Base-by-base conservation (phyloP, 192 early-diverging fungal genomes). In the Obelidium mucronatum region DNA sequence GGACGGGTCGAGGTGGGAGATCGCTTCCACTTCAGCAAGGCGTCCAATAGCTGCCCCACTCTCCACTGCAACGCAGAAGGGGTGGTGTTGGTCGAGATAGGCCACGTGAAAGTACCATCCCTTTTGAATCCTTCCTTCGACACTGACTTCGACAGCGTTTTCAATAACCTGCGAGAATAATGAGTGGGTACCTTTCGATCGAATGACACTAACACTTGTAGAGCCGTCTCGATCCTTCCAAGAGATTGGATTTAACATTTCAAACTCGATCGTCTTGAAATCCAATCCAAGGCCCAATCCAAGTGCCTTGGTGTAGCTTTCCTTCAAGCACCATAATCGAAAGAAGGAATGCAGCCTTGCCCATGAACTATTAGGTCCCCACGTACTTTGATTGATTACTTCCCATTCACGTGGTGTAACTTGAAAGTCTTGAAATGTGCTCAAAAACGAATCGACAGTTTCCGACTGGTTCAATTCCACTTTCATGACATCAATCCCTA, bases 241-340 rank as follows among this genome's bases (percentile, higher is more conserved):
- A 30, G 60, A 28, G 2, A 2, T 19, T 63, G 44, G 19, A 48
- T 61, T 30, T 48, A 26, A 19, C 39, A 44, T 28, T 28, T 26
- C 28, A 36, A 74, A 62, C 30, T 74, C 59, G 8, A 74, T 26
- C 30, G 58, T 74, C 48, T 33, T 30, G n/a, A 74, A 61, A 64
- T 74, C 73, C 36, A 74, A 26, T 40, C 33, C 35, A 19, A 74
- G 36, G 19, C 73, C 73, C n/a, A 74, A 30, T 34, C 73, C 73
- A 22, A 74, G 13, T 15, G 58, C 40, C 35, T 74, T 74, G 11
- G 60, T 64, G 42, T 74, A 74, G 31, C 34, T 33, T 37, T 74
- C 73, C 58, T 74, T 74, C 61, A 74, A 13, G n/a, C 59, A 61
- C 73, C 73, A 74, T 26, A 74, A 37, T 2, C 73, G 36, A 13